Percentiles rank a stretch among this genome's conserved stretches.
phyloP scores from a whole-genome alignment of 257 asterid genomes.

The Solanum dulcamara region DNA sequence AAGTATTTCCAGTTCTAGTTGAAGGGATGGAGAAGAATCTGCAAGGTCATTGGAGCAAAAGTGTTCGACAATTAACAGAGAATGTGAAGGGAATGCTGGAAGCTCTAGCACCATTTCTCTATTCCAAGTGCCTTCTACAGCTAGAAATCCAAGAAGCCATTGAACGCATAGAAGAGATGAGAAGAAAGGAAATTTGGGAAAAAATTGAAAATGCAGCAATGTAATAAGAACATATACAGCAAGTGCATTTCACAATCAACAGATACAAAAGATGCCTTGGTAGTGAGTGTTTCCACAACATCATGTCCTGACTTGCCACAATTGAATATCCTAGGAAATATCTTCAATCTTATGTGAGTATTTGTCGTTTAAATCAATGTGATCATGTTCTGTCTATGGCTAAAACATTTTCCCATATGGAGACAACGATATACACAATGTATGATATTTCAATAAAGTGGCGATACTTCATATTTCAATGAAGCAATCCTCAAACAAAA shows the following conservation, averaged over 20 bases:
- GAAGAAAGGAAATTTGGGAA: conserved; percentile 48
- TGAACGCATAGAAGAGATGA: conserved; percentile 19
- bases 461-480: not conserved
- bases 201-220: conserved; percentile 41
- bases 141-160: conserved; percentile 24
- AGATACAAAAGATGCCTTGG: not conserved
- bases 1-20: conserved; percentile 48
- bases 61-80: conserved; percentile 51
- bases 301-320: not conserved
- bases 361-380: not conserved
- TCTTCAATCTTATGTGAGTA: not conserved
- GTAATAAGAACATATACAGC: conserved; percentile 3
- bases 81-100: conserved; percentile 64
- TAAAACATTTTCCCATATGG: not conserved
- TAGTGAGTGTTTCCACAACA: not conserved
- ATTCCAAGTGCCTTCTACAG: conserved; percentile 40
- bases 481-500: not conserved
- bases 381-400: not conserved
- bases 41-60: conserved; percentile 57
- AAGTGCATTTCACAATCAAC: not conserved
- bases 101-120: conserved; percentile 51
- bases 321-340: not conserved
- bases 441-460: not conserved
- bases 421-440: not conserved
- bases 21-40: conserved; percentile 66